Evolutionary conservation across 306 rosid species (phyloP).

Genomic region (Astragalus glycyphyllos): DNA sequence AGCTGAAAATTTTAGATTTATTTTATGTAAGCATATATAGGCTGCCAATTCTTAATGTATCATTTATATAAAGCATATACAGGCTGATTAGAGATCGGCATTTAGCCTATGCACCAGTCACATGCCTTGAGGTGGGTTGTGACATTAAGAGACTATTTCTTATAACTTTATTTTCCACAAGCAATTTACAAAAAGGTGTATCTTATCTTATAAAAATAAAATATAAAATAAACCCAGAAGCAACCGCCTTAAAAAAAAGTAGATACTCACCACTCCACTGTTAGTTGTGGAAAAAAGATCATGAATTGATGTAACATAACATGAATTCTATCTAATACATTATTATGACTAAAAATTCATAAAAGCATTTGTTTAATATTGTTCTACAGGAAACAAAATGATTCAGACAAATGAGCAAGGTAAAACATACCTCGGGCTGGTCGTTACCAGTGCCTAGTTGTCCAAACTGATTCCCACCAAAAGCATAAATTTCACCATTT

Average conservation of each 20-base stretch:
- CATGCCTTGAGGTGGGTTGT: too few species aligned
- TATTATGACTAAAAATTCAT: neutral
- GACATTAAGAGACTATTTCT: too few species aligned
- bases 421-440: conserved; percentile 68
- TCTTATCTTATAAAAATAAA: neutral
- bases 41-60: neutral
- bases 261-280: neutral
- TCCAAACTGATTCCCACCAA: conserved; percentile 96
- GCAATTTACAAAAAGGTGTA: conserved; percentile 6
- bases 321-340: neutral
- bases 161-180: too few species aligned
- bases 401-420: neutral
- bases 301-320: neutral
- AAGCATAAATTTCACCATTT: conserved; percentile 69
- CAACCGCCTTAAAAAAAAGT: neutral
- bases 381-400: conserved; percentile 2
- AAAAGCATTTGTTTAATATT: neutral
- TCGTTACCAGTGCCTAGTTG: conserved; percentile 84
- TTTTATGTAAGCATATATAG: neutral
- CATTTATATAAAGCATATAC: neutral
- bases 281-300: neutral
- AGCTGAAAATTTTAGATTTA: neutral
- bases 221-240: neutral
- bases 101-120: too few species aligned
- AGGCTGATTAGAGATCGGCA: too few species aligned